Base-by-base conservation (phyloP, 495 filamentous ascomycete species). In the Penicillium paxilli region DNA sequence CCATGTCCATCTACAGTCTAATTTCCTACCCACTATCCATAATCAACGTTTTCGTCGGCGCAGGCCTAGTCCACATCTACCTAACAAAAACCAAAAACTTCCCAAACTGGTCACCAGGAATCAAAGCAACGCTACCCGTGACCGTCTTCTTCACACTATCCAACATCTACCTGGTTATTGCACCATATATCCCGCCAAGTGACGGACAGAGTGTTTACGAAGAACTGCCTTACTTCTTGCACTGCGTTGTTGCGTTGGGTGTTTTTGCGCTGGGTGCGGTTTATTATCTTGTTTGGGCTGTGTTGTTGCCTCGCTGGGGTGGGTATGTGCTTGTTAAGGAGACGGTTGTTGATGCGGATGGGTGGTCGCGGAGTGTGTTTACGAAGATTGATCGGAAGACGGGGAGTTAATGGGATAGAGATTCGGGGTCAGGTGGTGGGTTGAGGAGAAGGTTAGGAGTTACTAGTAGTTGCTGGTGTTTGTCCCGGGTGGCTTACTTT, bases 151-250 rank as follows among this genome's bases (percentile, higher is more conserved):
- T 78, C 59, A 78, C 83, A 48, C 55, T 83, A 9, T 75, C 83
- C 3, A 79, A 86, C 25, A 40, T 84, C 2, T 87, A 84, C 63
- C 66, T 85, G 40, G 67, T 86, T 6, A 67, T 84, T 17, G 84
- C 84, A 55, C 85, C 85, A 5, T 89, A 85, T 75, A 82, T 83
- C 33, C 84, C 85, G 4, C 85, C 85, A 0, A 75, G 72, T 10
- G 78, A 67, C 0, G 84, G 80, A 3, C 71, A 78, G n/a, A 82
- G 71, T 20, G 84, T 85, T 4, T 80, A 83, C 49, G 74, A 87
- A 2, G 77, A 77, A 28, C 83, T 88, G 45, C 86, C 83, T 63
- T 87, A 87, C 55, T 85, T 80, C 24, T 81, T 86, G 12, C 85
- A 87, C 58, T 79, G 74, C 25, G 83, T 83, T 11, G 74, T 78